Evolutionary conservation across 2,329 filamentous ascomycete genomes (phyloP).

Genomic region (Aspergillus fumigatiaffinis): DNA sequence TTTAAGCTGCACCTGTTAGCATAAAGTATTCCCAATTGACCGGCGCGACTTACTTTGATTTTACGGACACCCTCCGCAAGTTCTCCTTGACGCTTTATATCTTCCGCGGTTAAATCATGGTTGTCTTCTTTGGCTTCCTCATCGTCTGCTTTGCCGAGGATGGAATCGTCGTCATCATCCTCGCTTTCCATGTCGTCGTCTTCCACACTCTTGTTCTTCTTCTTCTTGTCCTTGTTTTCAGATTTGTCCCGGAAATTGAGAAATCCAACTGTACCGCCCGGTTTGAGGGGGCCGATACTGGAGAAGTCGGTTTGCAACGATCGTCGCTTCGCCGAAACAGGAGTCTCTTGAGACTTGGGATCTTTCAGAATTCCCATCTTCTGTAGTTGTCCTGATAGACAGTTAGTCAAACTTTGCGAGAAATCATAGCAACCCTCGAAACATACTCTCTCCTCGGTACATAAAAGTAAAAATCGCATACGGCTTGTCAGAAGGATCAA

Average conservation of each 20-base stretch:
- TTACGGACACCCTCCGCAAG: constrained; percentile 62
- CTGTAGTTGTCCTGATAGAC: constrained; percentile 71
- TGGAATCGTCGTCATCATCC: constrained; percentile 63
- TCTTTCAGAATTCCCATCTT: constrained; percentile 88
- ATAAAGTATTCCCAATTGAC: neutral
- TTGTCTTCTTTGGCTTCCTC: constrained; percentile 49
- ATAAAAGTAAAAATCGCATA: constrained; percentile 98
- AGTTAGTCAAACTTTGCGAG: neutral
- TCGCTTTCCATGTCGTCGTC: constrained; percentile 72
- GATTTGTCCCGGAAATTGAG: constrained; percentile 76
- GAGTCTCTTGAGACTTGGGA: constrained; percentile 58
- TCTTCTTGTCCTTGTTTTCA: constrained; percentile 53
- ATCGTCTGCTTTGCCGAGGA: constrained; percentile 62
- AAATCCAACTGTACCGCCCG: constrained; percentile 85
- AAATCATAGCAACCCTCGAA: neutral
- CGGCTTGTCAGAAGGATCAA: constrained; percentile 91
- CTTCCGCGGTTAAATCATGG: constrained; percentile 54
- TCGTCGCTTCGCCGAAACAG: constrained; percentile 66
- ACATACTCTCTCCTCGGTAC: constrained; percentile 90
- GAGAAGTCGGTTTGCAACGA: constrained; percentile 83
- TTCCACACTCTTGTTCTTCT: constrained; percentile 55
- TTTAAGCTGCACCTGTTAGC: constrained; percentile 51
- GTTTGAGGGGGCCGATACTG: constrained; percentile 76
- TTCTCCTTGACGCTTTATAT: constrained; percentile 57
- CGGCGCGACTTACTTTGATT: constrained; percentile 52